Evolutionary conservation across 2,329 filamentous ascomycete species (phyloP), one percentile per base, ranked within the genome.

Genomic region (Tolypocladium pustulatum): DNA sequence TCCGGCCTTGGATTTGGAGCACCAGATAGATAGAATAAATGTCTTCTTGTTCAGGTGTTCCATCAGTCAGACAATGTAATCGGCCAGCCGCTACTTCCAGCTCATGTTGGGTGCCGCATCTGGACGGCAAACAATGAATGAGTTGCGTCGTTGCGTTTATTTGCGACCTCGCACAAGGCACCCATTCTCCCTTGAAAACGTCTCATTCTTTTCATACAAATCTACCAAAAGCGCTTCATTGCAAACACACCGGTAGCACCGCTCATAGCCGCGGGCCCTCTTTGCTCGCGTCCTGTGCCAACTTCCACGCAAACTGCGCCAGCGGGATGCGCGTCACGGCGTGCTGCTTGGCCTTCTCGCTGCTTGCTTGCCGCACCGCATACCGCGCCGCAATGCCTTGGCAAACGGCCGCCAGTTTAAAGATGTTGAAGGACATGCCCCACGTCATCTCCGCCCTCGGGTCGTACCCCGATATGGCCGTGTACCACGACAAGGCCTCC

Each of bases 321-420:
- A 93, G 83, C 27, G 89, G 86, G 53, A 77, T 80, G 74, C 89
- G 86, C 71, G 84, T 82, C 58, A 76, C 76, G 0, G 81, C 91
- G 73, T 96, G 90, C 49, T 85, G 80, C 65, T 79, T 82, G 8
- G 94, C 94, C 70, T 88, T 83, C 59, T 84, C 88, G 71, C 91
- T 96, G 74, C 91, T 96, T 41, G 94, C 94, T 79, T 97, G 93
- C 55, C 93, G 78, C 54, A 82, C 76, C 32, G 94, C 94, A 71
- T 89, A 89, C 63, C 94, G 78, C 55, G 94, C 94, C 55, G 92
- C 92, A 70, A 99, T 97, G 3, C 94, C 94, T 77, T 99, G 94
- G 65, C 79, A 82, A 62, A 89, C 85, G 56, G 80, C 84, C 36
- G 84, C 78, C 57, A 79, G 73, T 65, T 83, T 78, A 71, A 85